A percentile compares a stretch with the other conserved stretches of the same genome.
Evolutionary conservation across 306 rosid species (phyloP).

Genomic region (Pyrus betulifolia): DNA sequence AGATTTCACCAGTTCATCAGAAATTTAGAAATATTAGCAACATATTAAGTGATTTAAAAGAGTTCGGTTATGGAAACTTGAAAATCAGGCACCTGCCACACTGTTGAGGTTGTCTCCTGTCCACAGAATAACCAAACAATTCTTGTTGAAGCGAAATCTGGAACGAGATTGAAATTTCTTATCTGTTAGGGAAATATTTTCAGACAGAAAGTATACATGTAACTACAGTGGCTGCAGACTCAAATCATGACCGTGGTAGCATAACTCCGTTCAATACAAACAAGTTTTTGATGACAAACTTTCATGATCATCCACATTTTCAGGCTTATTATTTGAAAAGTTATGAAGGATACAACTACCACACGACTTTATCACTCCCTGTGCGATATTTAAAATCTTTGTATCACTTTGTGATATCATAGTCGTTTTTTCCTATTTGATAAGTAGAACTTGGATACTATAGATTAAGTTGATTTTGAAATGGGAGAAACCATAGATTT

Average conservation of each 20-base stretch:
- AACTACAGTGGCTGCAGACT: neutral
- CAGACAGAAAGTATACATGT: neutral
- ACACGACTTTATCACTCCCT: too few relatives aligned
- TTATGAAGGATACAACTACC: too few relatives aligned
- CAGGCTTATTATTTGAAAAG: neutral
- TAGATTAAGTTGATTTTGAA: neutral
- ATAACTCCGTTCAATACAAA: neutral
- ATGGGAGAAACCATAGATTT: neutral
- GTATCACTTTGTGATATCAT: too few relatives aligned
- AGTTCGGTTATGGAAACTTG: neutral
- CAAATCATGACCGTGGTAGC: neutral
- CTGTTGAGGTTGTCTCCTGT: constrained; percentile 99
- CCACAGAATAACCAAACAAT: constrained; percentile 82
- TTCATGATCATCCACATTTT: neutral
- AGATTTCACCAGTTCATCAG: neutral
- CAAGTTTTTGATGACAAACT: neutral
- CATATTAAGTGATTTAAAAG: neutral
- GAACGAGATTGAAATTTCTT: neutral
- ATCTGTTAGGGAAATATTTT: neutral
- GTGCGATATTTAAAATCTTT: too few relatives aligned
- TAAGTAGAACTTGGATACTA: neutral
- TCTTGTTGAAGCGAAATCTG: constrained; percentile 64
- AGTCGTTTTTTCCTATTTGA: neutral
- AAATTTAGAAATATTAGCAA: neutral
- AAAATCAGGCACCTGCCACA: constrained; percentile 64